Evolutionary conservation across 768 basidiomycete species (phyloP), one percentile per base, ranked within the genome.

Genomic region (Scleroderma bovista): DNA sequence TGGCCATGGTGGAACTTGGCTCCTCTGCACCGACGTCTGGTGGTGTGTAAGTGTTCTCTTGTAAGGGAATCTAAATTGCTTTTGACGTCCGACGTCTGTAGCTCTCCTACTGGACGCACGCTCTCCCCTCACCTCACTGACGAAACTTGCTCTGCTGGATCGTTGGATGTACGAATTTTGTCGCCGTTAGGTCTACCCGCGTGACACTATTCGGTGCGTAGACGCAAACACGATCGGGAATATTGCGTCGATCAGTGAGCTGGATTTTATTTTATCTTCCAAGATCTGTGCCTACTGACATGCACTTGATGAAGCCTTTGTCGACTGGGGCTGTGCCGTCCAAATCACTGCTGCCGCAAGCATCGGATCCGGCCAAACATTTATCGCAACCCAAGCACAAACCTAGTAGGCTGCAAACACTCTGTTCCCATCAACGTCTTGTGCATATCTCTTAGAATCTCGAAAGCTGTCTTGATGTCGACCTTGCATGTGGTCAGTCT

Each of bases 81-180:
- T 36, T 15, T 36, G 34, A 3, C n/a, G n/a, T n/a, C n/a, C n/a
- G n/a, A n/a, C 12, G 34, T 36, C 34, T n/a, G n/a, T 38, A 82
- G 75, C 69, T 83, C 16, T 84, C 86, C 58, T 86, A 80, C 57
- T 86, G 85, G 83, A 81, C 85, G 0, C 76, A 83, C 53, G 74
- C 73, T 0, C 62, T 81, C 5, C 76, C 79, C 0, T 76, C 80
- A 6, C 78, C 78, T 8, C 63, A 74, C 31, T 85, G 75, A 64
- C 69, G 78, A 19, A 79, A 79, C 51, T 63, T 86, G 7, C 74
- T 85, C 16, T 75, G 78, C 8, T 86, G 84, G 84, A 72, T 85
- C 31, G 83, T 86, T 2, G 84, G 84, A 31, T 84, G 82, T 84
- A 56, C 10, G 78, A 68, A 17, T 16, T 1, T 12, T 23, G 0